phyloP scores from a whole-genome alignment of 108 stramenopile genomes.

The Skeletonema menzelii region DNA sequence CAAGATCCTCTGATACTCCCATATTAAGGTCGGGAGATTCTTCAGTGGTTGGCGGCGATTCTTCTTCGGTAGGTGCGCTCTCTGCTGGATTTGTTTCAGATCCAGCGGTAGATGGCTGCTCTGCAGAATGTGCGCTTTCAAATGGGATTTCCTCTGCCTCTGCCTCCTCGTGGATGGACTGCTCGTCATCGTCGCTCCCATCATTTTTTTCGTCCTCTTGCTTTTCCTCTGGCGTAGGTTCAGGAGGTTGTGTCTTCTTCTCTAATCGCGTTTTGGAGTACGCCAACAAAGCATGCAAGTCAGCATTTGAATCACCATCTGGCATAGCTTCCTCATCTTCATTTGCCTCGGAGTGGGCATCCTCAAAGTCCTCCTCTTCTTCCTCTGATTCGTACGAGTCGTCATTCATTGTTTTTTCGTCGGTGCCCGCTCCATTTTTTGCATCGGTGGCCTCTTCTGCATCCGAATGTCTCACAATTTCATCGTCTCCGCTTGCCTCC shows the following conservation, averaged over 20 bases:
- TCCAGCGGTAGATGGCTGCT: background rate
- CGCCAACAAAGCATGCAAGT: slow-evolving; percentile 10
- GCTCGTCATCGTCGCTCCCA: background rate
- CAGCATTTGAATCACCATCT: slow-evolving; percentile 5
- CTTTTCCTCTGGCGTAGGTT: background rate
- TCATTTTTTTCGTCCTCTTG: background rate
- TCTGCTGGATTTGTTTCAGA: background rate
- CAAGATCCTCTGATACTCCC: slow-evolving; percentile 10
- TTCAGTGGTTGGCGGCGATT: background rate
- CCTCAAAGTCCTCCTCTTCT: slow-evolving; percentile 7
- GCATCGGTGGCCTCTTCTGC: background rate
- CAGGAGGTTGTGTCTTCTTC: background rate
- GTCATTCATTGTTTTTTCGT: background rate
- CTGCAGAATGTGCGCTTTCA: background rate
- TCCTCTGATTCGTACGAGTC: slow-evolving; percentile 2
- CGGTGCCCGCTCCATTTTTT: background rate
- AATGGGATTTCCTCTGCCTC: background rate
- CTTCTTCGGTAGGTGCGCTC: background rate
- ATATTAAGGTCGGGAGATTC: background rate
- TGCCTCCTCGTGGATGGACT: background rate
- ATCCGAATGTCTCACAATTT: background rate
- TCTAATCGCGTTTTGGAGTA: slow-evolving; percentile 20
- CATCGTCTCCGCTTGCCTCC: background rate
- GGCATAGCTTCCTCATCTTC: slow-evolving; percentile 11
- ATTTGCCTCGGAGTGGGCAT: background rate